Evolutionary conservation across 2,329 filamentous ascomycete genomes (phyloP), one percentile per base, ranked within the genome.

Genomic region (Fusarium foetens): DNA sequence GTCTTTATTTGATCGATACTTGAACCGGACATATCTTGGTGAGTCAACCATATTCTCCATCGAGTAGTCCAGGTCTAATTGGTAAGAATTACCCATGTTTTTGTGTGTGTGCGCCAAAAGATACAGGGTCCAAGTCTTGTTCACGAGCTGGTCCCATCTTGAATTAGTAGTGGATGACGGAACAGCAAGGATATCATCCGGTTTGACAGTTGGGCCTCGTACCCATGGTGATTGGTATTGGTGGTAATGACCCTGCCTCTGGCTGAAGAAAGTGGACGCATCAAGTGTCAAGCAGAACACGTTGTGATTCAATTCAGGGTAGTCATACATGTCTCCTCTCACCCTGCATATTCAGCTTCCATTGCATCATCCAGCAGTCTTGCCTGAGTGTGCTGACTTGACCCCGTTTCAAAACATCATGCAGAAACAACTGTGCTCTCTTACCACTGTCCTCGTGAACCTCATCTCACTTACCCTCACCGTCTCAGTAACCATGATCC

Each of bases 71-170:
- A 43, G 31, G 33, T 43, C 27, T 45, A 39, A 66, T 57, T 64
- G 43, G 68, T n/a, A 55, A 60, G 45, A 68, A 53, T 49, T 57
- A 29, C 29, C 41, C 52, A 58, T 49, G 61, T 51, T 69, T 65
- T 69, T 66, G 38, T 70, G 42, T 52, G 38, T 43, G 66, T 33
- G 66, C 46, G 66, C 64, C 61, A 60, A 70, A 70, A 53, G 62
- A 58, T 58, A 67, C 51, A 67, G 68, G 70, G 71, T 74, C 71
- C 68, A 74, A 74, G 64, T 73, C 63, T 71, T 73, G 71, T 70
- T 68, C 66, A 59, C 51, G 52, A 62, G 51, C 70, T 73, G 58
- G 70, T 63, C 62, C 70, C 63, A 33, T 68, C 65, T 68, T 68
- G 65, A 70, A 69, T 42, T 48, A 42, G 66, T 57, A 63, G 59